Base-by-base conservation (phyloP, 2,329 filamentous ascomycete genomes). In the Gnomoniopsis sp. region DNA sequence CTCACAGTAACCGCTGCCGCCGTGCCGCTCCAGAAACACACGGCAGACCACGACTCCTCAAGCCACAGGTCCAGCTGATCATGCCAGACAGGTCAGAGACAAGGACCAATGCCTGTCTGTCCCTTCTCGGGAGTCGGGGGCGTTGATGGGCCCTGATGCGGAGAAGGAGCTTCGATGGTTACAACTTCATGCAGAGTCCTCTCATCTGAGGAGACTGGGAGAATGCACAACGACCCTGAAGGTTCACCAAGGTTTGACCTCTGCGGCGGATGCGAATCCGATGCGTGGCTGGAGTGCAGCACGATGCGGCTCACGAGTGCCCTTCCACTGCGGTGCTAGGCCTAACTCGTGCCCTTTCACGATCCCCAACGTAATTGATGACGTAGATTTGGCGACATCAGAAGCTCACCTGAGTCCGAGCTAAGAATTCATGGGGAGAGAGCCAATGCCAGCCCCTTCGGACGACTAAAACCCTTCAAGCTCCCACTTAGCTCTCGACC, bases 321-420 rank as follows among this genome's bases (percentile, higher is more conserved):
- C 22, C 7, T 22, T 15, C 19, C 17, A 12, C 12, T 47, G 34
- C 19, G 34, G 17, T 30, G 30, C 51, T 52, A 58, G 52, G 43
- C 47, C 52, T 36, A 30, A 61, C 49, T 41, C 19, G 59, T 48
- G 34, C 36, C 46, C 8, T 19, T n/a, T 43, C 49, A 53, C 59
- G 56, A 61, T 61, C 59, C 36, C 58, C 52, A 61, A 61, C 59
- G 59, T 61, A 58, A 61, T 61, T 58, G 57, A 59, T 61, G 57
- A 61, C 59, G 59, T 61, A 56, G 59, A 38, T 52, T 50, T 49
- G 46, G 51, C 49, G 47, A 33, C 56, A 59, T 53, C 53, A 51
- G 49, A 49, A 59, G 55, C 55, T 61, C 55, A 55, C 55, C 59
- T 58, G 55, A 55, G 59, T 58, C 34, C 26, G 14, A 53, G 51